Percentiles rank a stretch among this genome's conserved stretches.
Conservation (phyloP, 805 yeast species). For the Wickerhamiella azymoides region DNA sequence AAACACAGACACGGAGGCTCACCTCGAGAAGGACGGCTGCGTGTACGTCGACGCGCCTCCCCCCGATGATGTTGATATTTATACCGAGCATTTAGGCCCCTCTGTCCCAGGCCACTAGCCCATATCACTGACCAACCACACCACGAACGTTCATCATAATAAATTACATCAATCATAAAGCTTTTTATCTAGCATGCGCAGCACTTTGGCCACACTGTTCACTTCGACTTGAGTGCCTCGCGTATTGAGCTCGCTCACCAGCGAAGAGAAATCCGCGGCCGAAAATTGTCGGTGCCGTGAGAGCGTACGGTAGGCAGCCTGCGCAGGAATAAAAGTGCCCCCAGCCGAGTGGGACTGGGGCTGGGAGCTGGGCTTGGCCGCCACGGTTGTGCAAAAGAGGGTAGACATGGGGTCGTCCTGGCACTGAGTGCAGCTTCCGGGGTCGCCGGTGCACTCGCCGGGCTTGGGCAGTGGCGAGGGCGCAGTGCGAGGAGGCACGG, state of each 20-base stretch:
- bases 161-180: background rate
- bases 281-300: slow-evolving; percentile 69
- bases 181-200: slow-evolving; percentile 53
- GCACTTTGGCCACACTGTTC: slow-evolving; percentile 73
- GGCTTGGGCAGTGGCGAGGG: background rate
- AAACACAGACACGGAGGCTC: background rate
- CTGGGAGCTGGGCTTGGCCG: slow-evolving; percentile 29
- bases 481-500: background rate
- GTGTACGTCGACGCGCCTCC: slow-evolving; percentile 4
- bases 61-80: slow-evolving; percentile 4
- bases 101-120: background rate
- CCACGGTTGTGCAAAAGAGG: slow-evolving; percentile 74
- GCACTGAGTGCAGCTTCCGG: slow-evolving; percentile 77
- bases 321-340: slow-evolving; percentile 60
- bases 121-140: too few relatives aligned
- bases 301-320: slow-evolving; percentile 80
- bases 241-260: slow-evolving; percentile 64
- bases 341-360: slow-evolving; percentile 7
- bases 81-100: slow-evolving; percentile 3
- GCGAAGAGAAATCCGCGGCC: slow-evolving; percentile 54
- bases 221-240: slow-evolving; percentile 86
- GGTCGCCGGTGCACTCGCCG: slow-evolving; percentile 58
- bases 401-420: slow-evolving; percentile 80
- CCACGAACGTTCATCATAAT: background rate
- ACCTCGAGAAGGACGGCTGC: slow-evolving; percentile 8